phyloP scores from a whole-genome alignment of 192 early-diverging fungal genomes.

The Coemansia sp. region DNA sequence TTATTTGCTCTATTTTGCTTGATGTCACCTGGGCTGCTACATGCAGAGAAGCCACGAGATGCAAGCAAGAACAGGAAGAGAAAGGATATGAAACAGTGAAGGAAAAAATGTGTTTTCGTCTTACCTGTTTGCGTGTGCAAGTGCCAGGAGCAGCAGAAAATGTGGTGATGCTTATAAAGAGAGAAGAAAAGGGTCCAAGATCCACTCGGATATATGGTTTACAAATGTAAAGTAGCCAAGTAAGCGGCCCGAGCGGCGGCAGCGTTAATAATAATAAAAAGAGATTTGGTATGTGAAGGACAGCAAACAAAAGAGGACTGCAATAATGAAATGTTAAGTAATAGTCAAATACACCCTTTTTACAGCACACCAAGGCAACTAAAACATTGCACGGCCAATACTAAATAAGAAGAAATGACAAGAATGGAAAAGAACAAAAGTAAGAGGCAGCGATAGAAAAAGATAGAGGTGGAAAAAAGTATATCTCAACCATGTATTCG shows the following conservation, averaged over 20 bases:
- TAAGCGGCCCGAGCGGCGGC: neutral
- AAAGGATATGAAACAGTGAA: neutral
- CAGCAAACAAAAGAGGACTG: conserved; percentile 12
- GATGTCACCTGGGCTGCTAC: conserved; percentile 8
- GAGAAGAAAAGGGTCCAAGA: neutral
- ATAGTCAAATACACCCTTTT: neutral
- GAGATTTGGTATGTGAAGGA: neutral
- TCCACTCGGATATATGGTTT: neutral
- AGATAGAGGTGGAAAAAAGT: neutral
- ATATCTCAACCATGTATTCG: neutral
- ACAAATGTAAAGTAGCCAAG: neutral
- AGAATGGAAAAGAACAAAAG: neutral
- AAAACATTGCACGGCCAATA: conserved; percentile 2
- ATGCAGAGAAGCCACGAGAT: conserved; percentile 13
- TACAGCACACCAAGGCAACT: neutral
- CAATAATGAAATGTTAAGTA: neutral
- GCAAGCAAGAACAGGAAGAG: conserved; percentile 7
- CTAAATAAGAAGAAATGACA: neutral
- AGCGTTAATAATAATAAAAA: neutral
- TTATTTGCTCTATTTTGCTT: neutral
- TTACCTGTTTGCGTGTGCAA: neutral
- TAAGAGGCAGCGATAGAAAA: neutral
- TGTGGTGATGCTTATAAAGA: neutral
- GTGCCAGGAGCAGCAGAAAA: neutral
- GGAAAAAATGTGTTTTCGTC: neutral